Evolutionary conservation across 768 basidiomycete species (phyloP).

Genomic region (Pleurotus platypus): DNA sequence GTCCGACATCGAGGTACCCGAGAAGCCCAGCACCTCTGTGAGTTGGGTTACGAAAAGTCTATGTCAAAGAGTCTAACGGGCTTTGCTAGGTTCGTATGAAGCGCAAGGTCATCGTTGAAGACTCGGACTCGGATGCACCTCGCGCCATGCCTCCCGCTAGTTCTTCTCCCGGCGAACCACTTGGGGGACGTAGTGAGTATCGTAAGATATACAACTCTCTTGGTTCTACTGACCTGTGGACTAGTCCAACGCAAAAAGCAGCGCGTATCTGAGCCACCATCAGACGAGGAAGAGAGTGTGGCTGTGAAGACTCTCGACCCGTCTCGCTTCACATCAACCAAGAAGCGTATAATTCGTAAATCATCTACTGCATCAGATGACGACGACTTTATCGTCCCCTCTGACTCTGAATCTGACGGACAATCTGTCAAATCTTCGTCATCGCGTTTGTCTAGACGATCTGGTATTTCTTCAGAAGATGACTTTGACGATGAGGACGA

Average conservation of each 20-base stretch:
- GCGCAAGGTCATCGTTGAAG: constrained; percentile 65
- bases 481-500: constrained; percentile 26
- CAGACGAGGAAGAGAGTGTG: constrained; percentile 42
- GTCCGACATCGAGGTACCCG: constrained; percentile 35
- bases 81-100: constrained; percentile 41
- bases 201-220: not conserved
- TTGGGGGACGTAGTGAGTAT: constrained; percentile 25
- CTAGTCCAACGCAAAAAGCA: constrained; percentile 57
- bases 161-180: constrained; percentile 36
- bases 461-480: constrained; percentile 29
- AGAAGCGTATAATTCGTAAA: constrained; percentile 46
- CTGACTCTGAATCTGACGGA: constrained; percentile 57
- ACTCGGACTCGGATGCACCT: constrained; percentile 68
- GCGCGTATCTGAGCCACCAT: constrained; percentile 45
- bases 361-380: constrained; percentile 44
- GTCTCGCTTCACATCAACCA: constrained; percentile 60
- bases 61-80: not conserved
- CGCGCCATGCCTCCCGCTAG: constrained; percentile 19
- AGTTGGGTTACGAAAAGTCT: not conserved
- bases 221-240: constrained; percentile 1
- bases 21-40: not conserved
- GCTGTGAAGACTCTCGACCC: constrained; percentile 56
- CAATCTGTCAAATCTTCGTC: constrained; percentile 37
- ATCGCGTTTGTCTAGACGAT: constrained; percentile 43
- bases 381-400: constrained; percentile 71